Evolutionary conservation across 2,329 filamentous ascomycete genomes (phyloP).

Genomic region (Shiraia sp.): DNA sequence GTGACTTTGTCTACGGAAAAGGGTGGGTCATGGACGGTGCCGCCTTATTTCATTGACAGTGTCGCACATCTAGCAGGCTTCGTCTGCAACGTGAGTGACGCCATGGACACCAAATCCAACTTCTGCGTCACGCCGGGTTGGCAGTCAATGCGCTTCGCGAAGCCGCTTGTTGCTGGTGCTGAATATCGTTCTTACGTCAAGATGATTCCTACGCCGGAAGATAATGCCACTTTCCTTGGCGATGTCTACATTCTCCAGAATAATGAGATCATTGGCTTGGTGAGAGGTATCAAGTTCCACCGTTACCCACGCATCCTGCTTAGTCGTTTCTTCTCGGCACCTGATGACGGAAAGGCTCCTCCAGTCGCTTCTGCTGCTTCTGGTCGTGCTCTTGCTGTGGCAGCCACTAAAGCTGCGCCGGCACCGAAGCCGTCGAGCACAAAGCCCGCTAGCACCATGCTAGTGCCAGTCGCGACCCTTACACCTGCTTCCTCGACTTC

Average conservation of each 20-base stretch:
- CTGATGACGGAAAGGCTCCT: too few relatives aligned
- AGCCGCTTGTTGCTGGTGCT: constrained; percentile 10
- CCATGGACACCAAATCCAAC: constrained; percentile 16
- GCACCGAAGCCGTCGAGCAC: too few relatives aligned
- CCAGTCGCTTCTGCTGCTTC: too few relatives aligned
- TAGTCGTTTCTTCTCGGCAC: constrained; percentile 23
- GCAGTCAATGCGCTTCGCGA: constrained; percentile 24
- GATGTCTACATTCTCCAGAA: constrained; percentile 47
- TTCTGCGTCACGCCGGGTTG: constrained; percentile 29
- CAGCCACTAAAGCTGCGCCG: too few relatives aligned
- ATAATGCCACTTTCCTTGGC: too few relatives aligned
- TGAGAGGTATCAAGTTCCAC: constrained; percentile 33
- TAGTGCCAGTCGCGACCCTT: too few relatives aligned
- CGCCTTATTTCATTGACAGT: constrained; percentile 31
- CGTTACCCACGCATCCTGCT: constrained; percentile 24
- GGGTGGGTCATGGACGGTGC: constrained; percentile 12
- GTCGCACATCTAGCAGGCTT: constrained; percentile 30
- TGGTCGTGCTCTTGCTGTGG: too few relatives aligned
- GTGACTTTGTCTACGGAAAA: not conserved
- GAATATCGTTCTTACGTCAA: constrained; percentile 26
- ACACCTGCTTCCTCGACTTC: too few relatives aligned
- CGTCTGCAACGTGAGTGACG: constrained; percentile 24
- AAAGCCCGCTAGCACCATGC: too few relatives aligned
- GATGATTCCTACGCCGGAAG: too few relatives aligned
- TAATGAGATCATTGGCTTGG: constrained; percentile 37